Percentiles rank a stretch among this genome's conserved stretches.
phyloP scores from a whole-genome alignment of 768 basidiomycete genomes.

The Suillus weaverae region DNA sequence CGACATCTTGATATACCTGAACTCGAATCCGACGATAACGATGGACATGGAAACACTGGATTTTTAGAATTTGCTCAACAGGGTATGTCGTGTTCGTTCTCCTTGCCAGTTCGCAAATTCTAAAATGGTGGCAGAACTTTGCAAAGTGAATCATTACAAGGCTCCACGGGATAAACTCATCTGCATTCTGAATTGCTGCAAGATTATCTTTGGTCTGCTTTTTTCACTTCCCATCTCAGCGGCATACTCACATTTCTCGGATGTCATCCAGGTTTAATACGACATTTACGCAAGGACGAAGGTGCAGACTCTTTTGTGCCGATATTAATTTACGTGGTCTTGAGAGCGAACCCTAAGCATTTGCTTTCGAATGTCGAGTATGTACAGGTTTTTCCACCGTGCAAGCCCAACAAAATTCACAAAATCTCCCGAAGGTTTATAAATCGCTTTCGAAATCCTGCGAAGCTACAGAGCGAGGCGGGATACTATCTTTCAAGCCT shows the following conservation, averaged over 20 bases:
- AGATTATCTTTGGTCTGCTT: slow-evolving; percentile 93
- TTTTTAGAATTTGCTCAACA: slow-evolving; percentile 89
- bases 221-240: slow-evolving; percentile 14
- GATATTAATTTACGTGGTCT: slow-evolving; percentile 88
- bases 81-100: slow-evolving; percentile 46
- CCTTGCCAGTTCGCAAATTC: not conserved
- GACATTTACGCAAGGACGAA: slow-evolving; percentile 81
- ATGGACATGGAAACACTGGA: slow-evolving; percentile 45
- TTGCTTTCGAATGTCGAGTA: slow-evolving; percentile 95
- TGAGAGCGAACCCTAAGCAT: slow-evolving; percentile 92
- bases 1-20: slow-evolving; percentile 89
- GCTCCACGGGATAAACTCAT: slow-evolving; percentile 98
- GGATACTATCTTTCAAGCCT: slow-evolving; percentile 97
- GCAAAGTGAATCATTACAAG: slow-evolving; percentile 99
- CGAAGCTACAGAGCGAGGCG: slow-evolving; percentile 89
- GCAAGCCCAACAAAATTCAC: not conserved
- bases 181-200: slow-evolving; percentile 96
- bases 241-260: not conserved
- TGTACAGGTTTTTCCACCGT: slow-evolving; percentile 24
- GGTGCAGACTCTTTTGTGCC: slow-evolving; percentile 95
- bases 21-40: slow-evolving; percentile 51
- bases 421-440: slow-evolving; percentile 66
- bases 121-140: slow-evolving; percentile 58
- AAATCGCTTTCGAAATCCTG: slow-evolving; percentile 88
- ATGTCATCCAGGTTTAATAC: slow-evolving; percentile 67